phyloP scores from a whole-genome alignment of 1,284 basidiomycete genomes.

The Veloboletus limbatus region DNA sequence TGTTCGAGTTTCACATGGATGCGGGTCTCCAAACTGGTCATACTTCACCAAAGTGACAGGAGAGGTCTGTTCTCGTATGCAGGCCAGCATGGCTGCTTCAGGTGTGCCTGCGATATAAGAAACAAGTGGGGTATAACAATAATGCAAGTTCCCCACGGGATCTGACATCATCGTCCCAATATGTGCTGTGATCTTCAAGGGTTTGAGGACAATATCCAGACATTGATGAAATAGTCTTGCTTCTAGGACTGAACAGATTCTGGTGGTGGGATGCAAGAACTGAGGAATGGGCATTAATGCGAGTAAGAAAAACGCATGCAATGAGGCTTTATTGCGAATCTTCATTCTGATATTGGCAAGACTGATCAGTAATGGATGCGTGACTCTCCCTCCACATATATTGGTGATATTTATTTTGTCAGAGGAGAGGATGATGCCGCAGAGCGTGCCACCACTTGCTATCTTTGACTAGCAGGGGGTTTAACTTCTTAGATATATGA shows the following conservation, averaged over 20 bases:
- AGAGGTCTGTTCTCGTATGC: slow-evolving; percentile 1
- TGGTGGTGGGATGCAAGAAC: slow-evolving; percentile 15
- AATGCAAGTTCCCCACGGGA: slow-evolving; percentile 16
- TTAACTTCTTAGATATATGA: neutral
- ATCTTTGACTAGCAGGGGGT: neutral
- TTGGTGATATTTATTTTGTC: slow-evolving; percentile 36
- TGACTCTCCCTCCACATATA: slow-evolving; percentile 4
- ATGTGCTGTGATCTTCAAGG: slow-evolving; percentile 30
- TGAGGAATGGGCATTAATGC: slow-evolving; percentile 32
- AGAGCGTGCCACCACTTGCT: slow-evolving; percentile 12
- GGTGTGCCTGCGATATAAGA: slow-evolving; percentile 4
- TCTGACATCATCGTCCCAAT: slow-evolving; percentile 31
- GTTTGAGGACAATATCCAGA: slow-evolving; percentile 30
- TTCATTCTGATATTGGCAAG: slow-evolving; percentile 35
- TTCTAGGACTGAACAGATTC: slow-evolving; percentile 3
- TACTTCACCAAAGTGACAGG: slow-evolving; percentile 2
- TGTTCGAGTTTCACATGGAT: slow-evolving; percentile 21
- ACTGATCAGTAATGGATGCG: slow-evolving; percentile 35
- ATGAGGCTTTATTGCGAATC: slow-evolving; percentile 28
- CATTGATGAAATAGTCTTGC: slow-evolving; percentile 29
- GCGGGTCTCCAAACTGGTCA: slow-evolving; percentile 6
- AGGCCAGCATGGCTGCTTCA: neutral
- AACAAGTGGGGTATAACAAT: slow-evolving; percentile 4
- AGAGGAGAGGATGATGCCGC: slow-evolving; percentile 28
- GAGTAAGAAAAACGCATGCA: slow-evolving; percentile 29